phyloP scores from a whole-genome alignment of 2,329 filamentous ascomycete species.

The Penicillium sp. region DNA sequence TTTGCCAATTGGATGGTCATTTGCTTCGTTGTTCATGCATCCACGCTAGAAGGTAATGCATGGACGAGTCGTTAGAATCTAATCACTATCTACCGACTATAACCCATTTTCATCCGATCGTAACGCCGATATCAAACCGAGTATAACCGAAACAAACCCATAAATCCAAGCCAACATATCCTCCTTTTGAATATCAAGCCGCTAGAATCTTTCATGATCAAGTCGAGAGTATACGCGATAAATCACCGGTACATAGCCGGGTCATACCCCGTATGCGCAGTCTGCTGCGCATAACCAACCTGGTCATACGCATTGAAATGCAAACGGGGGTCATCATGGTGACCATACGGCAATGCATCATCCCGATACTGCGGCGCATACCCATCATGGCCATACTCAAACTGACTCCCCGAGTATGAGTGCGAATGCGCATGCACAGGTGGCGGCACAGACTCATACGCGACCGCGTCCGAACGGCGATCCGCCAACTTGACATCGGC shows the following conservation, averaged over 20 bases:
- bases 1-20: constrained; percentile 17
- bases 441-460: constrained; percentile 9
- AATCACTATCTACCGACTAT: constrained; percentile 7
- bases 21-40: constrained; percentile 13
- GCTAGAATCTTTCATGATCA: no score
- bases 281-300: constrained; percentile 20
- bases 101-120: constrained; percentile 1
- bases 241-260: constrained; percentile 29
- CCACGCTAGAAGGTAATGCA: constrained; percentile 11
- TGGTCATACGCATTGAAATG: constrained; percentile 21
- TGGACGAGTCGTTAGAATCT: constrained; percentile 7
- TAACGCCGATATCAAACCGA: not conserved
- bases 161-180: no score
- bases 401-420: constrained; percentile 5
- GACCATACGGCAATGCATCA: constrained; percentile 16
- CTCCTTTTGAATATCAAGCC: no score
- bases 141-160: no score
- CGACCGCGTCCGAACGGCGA: constrained; percentile 13
- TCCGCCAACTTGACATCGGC: constrained; percentile 35
- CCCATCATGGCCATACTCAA: constrained; percentile 22
- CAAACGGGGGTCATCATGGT: constrained; percentile 15
- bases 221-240: no score
- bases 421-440: constrained; percentile 6
- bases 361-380: constrained; percentile 30
- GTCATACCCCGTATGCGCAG: constrained; percentile 36